Evolutionary conservation across 176 grass and related monocot genomes (phyloP), one percentile per base, ranked within the genome.

Genomic region (Hordeum marinum): DNA sequence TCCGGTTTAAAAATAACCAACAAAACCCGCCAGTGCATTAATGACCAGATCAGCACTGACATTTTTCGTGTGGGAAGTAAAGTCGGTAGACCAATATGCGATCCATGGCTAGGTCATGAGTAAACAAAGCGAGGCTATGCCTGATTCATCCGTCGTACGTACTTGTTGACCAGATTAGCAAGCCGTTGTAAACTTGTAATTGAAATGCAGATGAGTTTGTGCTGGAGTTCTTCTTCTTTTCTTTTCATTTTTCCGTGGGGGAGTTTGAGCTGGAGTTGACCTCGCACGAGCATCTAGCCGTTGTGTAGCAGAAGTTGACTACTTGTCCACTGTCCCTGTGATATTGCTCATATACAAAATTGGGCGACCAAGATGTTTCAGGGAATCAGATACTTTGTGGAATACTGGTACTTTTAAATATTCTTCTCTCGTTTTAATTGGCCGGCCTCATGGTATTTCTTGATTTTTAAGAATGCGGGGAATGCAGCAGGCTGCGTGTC

Each of bases 291-390:
- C 75, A 82, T 57, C 42, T 21, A 27, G 79, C 86, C 86, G 86
- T 92, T 92, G 78, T 1, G 50, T 15, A 72, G 23, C 72, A 79
- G 21, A 31, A 63, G 72, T 92, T 88, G 83, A 85, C 83, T 80
- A 21, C 18, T 20, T 40, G 24, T 46, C 37, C 4, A 46, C 70
- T 48, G 0, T 66, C 10, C 8, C 43, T 29, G 34, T 5, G 41
- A 23, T 14, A 34, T 21, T 72, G 73, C 63, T 80, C 46, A 20
- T 42, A 20, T 42, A 36, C 6, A 35, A 54, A 59, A 72, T 35
- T 69, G 8, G 70, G 35, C 26, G 84, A 76, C 77, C 59, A 64
- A 83, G 36, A 75, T 83, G 20, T 83, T 32, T 50, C 27, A 29
- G 64, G 73, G 79, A 86, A 73, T 90, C 79, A 26, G 62, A 81